These are phyloP conservation scores for Tylopilus sp. DNA, from an alignment of 1,284 basidiomycete genomes.

Conservation along the genomic window DNA sequence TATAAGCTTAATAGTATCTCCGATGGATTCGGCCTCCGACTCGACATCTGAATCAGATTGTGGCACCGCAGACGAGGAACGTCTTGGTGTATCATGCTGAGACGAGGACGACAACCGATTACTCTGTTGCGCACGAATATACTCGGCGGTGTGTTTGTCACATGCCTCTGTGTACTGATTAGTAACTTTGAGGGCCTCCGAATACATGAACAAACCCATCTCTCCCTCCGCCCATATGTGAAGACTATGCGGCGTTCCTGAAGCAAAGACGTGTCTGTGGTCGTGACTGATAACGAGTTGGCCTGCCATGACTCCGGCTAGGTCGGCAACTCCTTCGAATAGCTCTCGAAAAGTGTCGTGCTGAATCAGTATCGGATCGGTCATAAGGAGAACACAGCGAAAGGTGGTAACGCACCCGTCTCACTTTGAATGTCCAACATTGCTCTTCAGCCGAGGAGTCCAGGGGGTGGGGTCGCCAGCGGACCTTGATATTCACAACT, in stretches of 20 bases:
- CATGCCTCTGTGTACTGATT: constrained; percentile 51
- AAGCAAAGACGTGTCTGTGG: constrained; percentile 58
- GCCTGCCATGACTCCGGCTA: constrained; percentile 44
- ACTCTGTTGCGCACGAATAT: constrained; percentile 45
- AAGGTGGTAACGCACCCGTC: constrained; percentile 44
- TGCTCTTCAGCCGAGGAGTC: constrained; percentile 38
- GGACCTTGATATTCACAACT: constrained; percentile 48
- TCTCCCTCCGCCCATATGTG: constrained; percentile 62
- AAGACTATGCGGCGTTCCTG: constrained; percentile 59
- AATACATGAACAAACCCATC: constrained; percentile 44
- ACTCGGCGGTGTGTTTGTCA: constrained; percentile 55
- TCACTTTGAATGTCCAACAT: constrained; percentile 50
- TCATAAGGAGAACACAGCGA: background rate
- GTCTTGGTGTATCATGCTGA: constrained; percentile 6
- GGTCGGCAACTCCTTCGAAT: constrained; percentile 59
- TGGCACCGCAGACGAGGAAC: constrained; percentile 15
- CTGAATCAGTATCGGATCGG: constrained; percentile 35
- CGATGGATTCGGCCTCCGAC: constrained; percentile 39
- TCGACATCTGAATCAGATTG: constrained; percentile 34
- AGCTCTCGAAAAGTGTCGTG: constrained; percentile 56
- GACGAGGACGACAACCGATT: constrained; percentile 28
- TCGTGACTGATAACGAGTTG: constrained; percentile 56
- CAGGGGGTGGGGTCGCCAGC: constrained; percentile 60
- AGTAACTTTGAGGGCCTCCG: constrained; percentile 5
- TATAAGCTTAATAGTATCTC: constrained; percentile 56